A percentile compares a stretch with the other conserved stretches of the same genome.
Evolutionary conservation across 768 basidiomycete species (phyloP).

Genomic region (Boletellus emodensis): DNA sequence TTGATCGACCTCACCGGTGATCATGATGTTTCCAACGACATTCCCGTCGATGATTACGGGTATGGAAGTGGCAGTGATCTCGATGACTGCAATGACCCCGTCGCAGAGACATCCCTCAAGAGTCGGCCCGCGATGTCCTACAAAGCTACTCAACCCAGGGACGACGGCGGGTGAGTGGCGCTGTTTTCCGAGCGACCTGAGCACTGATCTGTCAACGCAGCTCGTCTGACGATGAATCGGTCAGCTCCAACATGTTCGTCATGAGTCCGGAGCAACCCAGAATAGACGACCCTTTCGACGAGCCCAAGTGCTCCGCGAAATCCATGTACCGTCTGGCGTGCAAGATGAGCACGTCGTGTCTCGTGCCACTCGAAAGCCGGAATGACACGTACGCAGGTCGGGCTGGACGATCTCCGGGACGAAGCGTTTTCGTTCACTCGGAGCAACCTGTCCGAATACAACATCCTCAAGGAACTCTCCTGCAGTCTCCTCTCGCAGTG

Average conservation of each 20-base stretch:
- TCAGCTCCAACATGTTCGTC: conserved; percentile 15
- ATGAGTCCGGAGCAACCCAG: conserved; percentile 14
- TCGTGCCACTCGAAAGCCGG: neutral
- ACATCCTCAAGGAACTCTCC: conserved; percentile 22
- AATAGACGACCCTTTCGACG: neutral
- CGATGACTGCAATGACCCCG: conserved; percentile 16
- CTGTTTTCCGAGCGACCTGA: neutral
- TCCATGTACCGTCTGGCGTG: conserved; percentile 43
- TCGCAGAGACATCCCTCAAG: no score
- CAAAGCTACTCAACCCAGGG: neutral
- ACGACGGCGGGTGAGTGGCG: conserved; percentile 6
- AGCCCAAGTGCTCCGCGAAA: conserved; percentile 36
- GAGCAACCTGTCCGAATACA: conserved; percentile 16
- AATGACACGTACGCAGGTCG: conserved; percentile 7
- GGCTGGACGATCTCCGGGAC: conserved; percentile 17
- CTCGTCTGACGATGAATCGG: conserved; percentile 11
- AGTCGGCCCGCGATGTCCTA: neutral
- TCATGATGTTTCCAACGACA: conserved; percentile 6
- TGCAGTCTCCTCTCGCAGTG: conserved; percentile 20
- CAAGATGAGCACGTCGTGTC: conserved; percentile 27
- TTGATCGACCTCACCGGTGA: conserved; percentile 13
- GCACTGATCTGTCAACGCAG: conserved; percentile 2
- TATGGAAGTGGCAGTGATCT: conserved; percentile 36
- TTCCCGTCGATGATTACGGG: conserved; percentile 23
- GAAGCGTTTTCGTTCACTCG: conserved; percentile 15